Evolutionary conservation across 106 monocot species (phyloP).

Genomic region (Vanilla planifolia): DNA sequence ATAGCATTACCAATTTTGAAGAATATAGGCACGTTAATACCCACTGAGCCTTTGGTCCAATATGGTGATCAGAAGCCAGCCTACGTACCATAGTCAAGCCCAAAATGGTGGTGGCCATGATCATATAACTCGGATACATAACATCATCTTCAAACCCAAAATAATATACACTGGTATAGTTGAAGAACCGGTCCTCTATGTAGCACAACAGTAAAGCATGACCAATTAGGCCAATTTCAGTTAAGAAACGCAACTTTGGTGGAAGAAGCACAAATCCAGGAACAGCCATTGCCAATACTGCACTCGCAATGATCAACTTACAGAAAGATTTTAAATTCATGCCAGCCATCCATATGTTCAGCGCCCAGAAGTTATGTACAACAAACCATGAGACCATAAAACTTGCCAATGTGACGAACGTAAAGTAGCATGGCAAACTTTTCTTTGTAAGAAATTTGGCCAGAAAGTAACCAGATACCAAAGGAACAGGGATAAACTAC

Average conservation of each 20-base stretch:
- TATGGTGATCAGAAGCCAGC: conserved; percentile 51
- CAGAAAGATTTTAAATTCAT: conserved; percentile 91
- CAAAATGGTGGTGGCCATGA: conserved; percentile 66
- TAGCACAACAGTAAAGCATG: conserved; percentile 86
- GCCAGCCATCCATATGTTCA: conserved; percentile 96
- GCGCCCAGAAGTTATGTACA: conserved; percentile 89
- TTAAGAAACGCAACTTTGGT: conserved; percentile 60
- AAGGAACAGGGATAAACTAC: conserved; percentile 89
- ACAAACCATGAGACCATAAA: conserved; percentile 98
- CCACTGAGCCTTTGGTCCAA: conserved; percentile 91
- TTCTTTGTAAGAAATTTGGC: conserved; percentile 91
- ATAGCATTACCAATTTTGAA: conserved; percentile 82
- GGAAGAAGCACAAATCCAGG: conserved; percentile 94
- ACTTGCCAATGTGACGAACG: conserved; percentile 68
- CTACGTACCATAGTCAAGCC: conserved; percentile 74
- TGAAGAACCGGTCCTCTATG: conserved; percentile 92
- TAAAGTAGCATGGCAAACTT: conserved; percentile 67
- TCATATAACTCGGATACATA: conserved; percentile 97
- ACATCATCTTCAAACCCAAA: conserved; percentile 94
- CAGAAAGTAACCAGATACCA: conserved; percentile 83
- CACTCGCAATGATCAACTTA: conserved; percentile 67
- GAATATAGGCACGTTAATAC: conserved; percentile 76
- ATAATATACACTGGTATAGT: conserved; percentile 76
- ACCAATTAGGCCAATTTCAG: conserved; percentile 73
- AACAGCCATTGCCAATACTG: conserved; percentile 69